These are phyloP conservation scores for Rosa chinensis DNA, from an alignment of 306 rosid species.

Conservation along the genomic window DNA sequence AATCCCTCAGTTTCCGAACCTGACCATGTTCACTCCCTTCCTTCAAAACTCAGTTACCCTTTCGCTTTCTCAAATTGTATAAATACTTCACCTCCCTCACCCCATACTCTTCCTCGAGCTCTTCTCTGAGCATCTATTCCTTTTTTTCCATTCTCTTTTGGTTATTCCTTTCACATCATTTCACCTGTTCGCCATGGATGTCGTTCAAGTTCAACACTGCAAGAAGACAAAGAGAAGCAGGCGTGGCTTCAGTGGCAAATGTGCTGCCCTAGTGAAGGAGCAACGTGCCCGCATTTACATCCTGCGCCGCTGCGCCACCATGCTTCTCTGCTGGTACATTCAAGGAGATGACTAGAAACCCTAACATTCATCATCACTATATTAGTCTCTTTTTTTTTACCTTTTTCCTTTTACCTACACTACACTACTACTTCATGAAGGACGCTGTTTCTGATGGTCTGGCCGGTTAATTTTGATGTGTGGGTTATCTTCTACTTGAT, in stretches of 20 bases:
- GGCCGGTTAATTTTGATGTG: slow-evolving; percentile 35
- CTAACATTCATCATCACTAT: not conserved
- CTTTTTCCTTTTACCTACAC: slow-evolving; percentile 15
- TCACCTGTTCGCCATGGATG: slow-evolving; percentile 39
- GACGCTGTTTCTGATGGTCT: slow-evolving; percentile 17
- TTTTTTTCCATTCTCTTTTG: not conserved
- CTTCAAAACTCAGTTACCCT: slow-evolving; percentile 43
- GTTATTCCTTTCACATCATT: not conserved
- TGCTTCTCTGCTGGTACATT: slow-evolving; percentile 94
- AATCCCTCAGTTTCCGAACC: slow-evolving; percentile 84
- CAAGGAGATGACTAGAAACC: slow-evolving; percentile 74
- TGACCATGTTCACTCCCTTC: slow-evolving; percentile 66
- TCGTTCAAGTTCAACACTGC: slow-evolving; percentile 37
- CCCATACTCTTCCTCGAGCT: slow-evolving; percentile 25
- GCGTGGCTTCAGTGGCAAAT: slow-evolving; percentile 55
- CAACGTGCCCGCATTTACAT: slow-evolving; percentile 92
- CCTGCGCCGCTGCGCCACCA: slow-evolving; percentile 88
- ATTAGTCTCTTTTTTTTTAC: not conserved
- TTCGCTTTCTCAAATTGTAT: slow-evolving; percentile 8
- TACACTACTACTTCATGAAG: slow-evolving; percentile 7
- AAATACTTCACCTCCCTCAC: slow-evolving; percentile 16
- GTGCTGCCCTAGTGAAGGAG: slow-evolving; percentile 74
- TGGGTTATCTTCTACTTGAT: slow-evolving; percentile 29
- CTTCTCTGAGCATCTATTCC: slow-evolving; percentile 11
- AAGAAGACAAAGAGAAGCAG: slow-evolving; percentile 42